phyloP scores from a whole-genome alignment of 306 rosid genomes.

The Cicer arietinum region DNA sequence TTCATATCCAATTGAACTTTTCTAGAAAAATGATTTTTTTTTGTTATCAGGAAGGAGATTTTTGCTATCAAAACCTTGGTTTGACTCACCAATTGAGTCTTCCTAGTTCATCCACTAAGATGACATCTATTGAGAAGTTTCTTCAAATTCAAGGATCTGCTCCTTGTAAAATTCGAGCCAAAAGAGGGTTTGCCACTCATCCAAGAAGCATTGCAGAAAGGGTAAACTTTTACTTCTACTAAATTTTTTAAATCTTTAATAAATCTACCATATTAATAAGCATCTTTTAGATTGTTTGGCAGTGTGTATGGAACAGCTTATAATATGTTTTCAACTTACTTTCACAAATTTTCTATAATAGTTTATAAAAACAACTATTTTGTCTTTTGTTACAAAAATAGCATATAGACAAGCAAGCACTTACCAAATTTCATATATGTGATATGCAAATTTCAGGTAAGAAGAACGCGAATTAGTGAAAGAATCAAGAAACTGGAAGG shows the following conservation, averaged over 20 bases:
- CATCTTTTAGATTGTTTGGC: no score
- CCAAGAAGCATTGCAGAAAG: conserved; percentile 98
- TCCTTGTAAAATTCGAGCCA: conserved; percentile 84
- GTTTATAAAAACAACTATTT: no score
- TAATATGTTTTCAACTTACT: no score
- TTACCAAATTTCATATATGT: not conserved
- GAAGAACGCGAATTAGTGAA: conserved; percentile 87
- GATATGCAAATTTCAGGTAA: conserved; percentile 53
- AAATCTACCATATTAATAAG: not conserved
- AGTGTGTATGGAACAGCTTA: no score
- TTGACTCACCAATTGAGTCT: conserved; percentile 79
- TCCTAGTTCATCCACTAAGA: conserved; percentile 59
- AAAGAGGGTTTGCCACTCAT: conserved; percentile 94
- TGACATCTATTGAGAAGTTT: conserved; percentile 57
- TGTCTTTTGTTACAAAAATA: no score
- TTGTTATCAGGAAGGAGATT: conserved; percentile 50
- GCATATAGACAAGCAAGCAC: no score
- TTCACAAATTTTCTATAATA: no score
- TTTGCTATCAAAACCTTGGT: conserved; percentile 48
- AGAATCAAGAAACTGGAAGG: conserved; percentile 81
- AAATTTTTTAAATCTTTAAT: not conserved
- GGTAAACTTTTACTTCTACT: conserved; percentile 50
- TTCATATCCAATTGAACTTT: no score
- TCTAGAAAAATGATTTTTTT: no score
- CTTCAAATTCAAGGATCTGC: conserved; percentile 67